These are phyloP conservation scores for Fraxinus pennsylvanica DNA, from an alignment of 257 asterid genomes.

Conservation along the genomic window DNA sequence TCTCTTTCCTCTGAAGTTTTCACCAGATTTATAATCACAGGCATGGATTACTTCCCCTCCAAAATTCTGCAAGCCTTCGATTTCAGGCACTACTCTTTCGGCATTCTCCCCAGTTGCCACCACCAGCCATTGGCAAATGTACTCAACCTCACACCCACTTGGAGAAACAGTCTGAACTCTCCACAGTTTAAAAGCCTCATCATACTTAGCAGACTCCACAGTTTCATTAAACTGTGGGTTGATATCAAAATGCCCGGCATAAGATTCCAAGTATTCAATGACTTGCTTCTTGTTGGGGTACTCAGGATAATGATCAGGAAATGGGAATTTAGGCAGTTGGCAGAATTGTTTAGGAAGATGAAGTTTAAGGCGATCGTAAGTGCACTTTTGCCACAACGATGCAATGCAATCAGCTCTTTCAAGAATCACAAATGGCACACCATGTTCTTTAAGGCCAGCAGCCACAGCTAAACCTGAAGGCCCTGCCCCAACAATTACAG, in stretches of 20 bases:
- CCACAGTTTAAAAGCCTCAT: conserved; percentile 63
- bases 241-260: conserved; percentile 56
- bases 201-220: conserved; percentile 78
- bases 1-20: conserved; percentile 58
- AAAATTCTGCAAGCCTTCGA: conserved; percentile 66
- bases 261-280: conserved; percentile 65
- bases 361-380: conserved; percentile 80
- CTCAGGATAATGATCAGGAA: conserved; percentile 80
- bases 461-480: conserved; percentile 96
- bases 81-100: conserved; percentile 64
- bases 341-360: conserved; percentile 85
- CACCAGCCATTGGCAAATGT: conserved; percentile 80
- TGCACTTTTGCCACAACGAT: conserved; percentile 82
- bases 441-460: conserved; percentile 69
- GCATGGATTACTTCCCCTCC: conserved; percentile 76
- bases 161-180: conserved; percentile 51
- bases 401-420: conserved; percentile 88
- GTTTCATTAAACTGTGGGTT: conserved; percentile 67
- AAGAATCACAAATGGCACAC: conserved; percentile 65
- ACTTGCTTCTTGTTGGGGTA: conserved; percentile 74
- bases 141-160: conserved; percentile 59
- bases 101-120: conserved; percentile 95
- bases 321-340: conserved; percentile 66
- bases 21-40: conserved; percentile 77
- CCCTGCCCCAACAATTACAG: conserved; percentile 86